Evolutionary conservation across 108 stramenopile species (phyloP).

Genomic region (Nitzschia putrida): DNA sequence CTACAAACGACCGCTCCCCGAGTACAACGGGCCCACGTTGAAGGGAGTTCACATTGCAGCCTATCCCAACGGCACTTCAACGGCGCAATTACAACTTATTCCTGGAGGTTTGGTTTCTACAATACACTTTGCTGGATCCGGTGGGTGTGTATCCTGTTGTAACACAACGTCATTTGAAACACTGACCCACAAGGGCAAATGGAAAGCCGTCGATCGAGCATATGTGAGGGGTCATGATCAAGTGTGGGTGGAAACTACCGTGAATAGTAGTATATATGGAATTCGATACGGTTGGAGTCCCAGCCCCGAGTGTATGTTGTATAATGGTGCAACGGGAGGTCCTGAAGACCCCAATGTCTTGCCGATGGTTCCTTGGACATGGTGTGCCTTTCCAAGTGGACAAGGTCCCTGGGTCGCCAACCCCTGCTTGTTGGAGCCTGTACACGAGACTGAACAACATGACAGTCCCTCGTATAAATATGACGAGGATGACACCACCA

Average conservation of each 20-base stretch:
- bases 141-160: constrained; percentile 20
- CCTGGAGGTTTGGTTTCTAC: background rate
- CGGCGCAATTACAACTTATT: background rate
- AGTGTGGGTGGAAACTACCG: background rate
- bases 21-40: constrained; percentile 15
- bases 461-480: too few relatives aligned
- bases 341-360: constrained; percentile 25
- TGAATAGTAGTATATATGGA: constrained; percentile 3
- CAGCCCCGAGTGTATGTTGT: constrained; percentile 23
- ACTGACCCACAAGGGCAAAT: constrained; percentile 10
- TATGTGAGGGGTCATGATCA: constrained; percentile 4
- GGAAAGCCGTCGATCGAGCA: constrained; percentile 6
- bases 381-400: constrained; percentile 21
- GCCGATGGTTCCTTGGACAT: constrained; percentile 16
- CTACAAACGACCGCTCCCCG: constrained; percentile 4
- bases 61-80: background rate
- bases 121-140: constrained; percentile 14
- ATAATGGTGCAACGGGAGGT: constrained; percentile 27
- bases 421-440: too few relatives aligned
- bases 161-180: constrained; percentile 15
- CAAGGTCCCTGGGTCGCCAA: constrained; percentile 3
- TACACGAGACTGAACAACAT: too few relatives aligned
- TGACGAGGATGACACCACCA: too few relatives aligned
- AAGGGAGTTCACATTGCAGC: background rate
- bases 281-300: constrained; percentile 29